These are phyloP conservation scores for Paraglomus occultum DNA, from an alignment of 192 early-diverging fungal genomes.

Conservation along the genomic window DNA sequence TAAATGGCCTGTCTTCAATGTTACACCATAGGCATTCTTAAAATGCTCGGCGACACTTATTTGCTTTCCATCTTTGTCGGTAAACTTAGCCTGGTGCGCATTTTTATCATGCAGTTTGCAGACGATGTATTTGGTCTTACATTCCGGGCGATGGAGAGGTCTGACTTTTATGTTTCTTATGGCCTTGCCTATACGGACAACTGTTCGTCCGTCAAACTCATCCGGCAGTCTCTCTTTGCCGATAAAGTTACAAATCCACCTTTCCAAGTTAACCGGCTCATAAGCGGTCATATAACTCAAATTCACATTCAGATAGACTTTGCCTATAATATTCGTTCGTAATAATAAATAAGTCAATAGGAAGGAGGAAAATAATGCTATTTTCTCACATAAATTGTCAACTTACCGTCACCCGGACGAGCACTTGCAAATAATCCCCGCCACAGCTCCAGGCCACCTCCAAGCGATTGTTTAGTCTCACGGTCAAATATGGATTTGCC, in stretches of 20 bases:
- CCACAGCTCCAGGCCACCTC: constrained; percentile 80
- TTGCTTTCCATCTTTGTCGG: constrained; percentile 40
- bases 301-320: constrained; percentile 25
- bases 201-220: not conserved
- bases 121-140: constrained; percentile 1
- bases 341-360: too few relatives aligned
- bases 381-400: not conserved
- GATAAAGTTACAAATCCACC: constrained; percentile 5
- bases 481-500: constrained; percentile 32
- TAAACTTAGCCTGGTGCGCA: constrained; percentile 1
- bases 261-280: not conserved
- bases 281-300: constrained; percentile 12
- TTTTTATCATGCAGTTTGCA: constrained; percentile 3
- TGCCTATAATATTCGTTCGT: too few relatives aligned
- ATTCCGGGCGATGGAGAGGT: constrained; percentile 22
- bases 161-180: too few relatives aligned
- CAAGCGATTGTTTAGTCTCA: constrained; percentile 30
- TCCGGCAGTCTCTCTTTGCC: not conserved
- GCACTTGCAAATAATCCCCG: constrained; percentile 81
- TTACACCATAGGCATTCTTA: constrained; percentile 64
- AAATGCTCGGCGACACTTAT: constrained; percentile 76
- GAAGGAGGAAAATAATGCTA: too few relatives aligned
- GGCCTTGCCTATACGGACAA: not conserved
- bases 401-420: constrained; percentile 55
- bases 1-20: constrained; percentile 71